These are phyloP conservation scores for Panaeolus cyanescens DNA, from an alignment of 768 basidiomycete genomes.

Conservation along the genomic window DNA sequence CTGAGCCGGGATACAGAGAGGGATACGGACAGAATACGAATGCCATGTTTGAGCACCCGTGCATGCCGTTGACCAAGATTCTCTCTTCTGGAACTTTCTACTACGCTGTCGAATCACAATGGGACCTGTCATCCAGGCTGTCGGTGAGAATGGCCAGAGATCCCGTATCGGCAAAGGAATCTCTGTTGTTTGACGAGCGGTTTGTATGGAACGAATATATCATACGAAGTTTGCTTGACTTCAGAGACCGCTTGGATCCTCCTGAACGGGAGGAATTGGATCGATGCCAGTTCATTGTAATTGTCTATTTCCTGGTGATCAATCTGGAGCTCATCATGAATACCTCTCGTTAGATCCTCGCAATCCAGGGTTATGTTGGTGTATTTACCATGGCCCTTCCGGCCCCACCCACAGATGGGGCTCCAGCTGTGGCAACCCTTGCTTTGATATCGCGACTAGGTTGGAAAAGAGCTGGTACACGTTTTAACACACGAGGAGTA, in stretches of 20 bases:
- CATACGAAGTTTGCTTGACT: slow-evolving; percentile 83
- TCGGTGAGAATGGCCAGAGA: slow-evolving; percentile 65
- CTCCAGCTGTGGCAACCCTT: slow-evolving; percentile 72
- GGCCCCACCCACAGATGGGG: slow-evolving; percentile 72
- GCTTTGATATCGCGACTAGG: slow-evolving; percentile 86
- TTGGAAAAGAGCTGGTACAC: slow-evolving; percentile 94
- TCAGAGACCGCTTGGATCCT: slow-evolving; percentile 75
- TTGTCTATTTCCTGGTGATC: slow-evolving; percentile 26
- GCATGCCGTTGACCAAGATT: slow-evolving; percentile 86
- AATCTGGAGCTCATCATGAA: slow-evolving; percentile 8
- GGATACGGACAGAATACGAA: background rate
- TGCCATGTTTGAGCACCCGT: slow-evolving; percentile 82
- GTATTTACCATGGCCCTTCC: slow-evolving; percentile 78
- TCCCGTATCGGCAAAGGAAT: slow-evolving; percentile 43
- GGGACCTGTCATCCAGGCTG: slow-evolving; percentile 90
- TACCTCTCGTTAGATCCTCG: slow-evolving; percentile 59
- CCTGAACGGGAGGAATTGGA: slow-evolving; percentile 77
- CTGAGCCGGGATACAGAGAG: slow-evolving; percentile 38
- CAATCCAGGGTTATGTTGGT: slow-evolving; percentile 94
- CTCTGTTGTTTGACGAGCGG: slow-evolving; percentile 72
- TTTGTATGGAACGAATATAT: slow-evolving; percentile 98
- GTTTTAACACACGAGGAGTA: slow-evolving; percentile 96
- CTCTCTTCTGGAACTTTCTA: slow-evolving; percentile 93
- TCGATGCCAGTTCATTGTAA: slow-evolving; percentile 80
- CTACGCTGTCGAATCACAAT: slow-evolving; percentile 77